Evolutionary conservation across 805 yeast species (phyloP).

Genomic region (Brettanomyces nanus): DNA sequence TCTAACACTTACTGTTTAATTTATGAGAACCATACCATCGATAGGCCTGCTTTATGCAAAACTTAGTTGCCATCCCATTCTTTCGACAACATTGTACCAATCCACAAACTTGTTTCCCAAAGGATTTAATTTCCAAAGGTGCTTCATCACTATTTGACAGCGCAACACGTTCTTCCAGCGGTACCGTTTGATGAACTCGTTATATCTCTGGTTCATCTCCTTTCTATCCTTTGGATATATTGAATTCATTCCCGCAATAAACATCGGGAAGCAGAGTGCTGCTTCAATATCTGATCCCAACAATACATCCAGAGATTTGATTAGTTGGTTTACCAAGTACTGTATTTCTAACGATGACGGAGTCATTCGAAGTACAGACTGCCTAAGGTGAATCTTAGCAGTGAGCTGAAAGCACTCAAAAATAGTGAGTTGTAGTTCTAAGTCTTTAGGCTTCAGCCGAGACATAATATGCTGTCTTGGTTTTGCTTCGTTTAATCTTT

Average conservation of each 20-base stretch:
- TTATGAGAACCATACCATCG: not conserved
- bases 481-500: slow-evolving; percentile 36
- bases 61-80: slow-evolving; percentile 69
- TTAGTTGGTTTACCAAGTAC: slow-evolving; percentile 43
- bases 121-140: slow-evolving; percentile 40
- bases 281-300: slow-evolving; percentile 64
- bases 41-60: slow-evolving; percentile 64
- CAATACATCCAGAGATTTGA: slow-evolving; percentile 50
- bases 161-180: slow-evolving; percentile 55
- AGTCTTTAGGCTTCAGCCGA: slow-evolving; percentile 33
- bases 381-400: slow-evolving; percentile 58
- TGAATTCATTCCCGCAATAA: slow-evolving; percentile 68
- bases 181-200: slow-evolving; percentile 51
- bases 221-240: slow-evolving; percentile 42
- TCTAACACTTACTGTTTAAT: too few species aligned
- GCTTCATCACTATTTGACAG: slow-evolving; percentile 35
- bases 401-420: slow-evolving; percentile 68
- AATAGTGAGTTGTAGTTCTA: slow-evolving; percentile 58
- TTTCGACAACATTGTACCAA: slow-evolving; percentile 62
- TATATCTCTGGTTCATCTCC: slow-evolving; percentile 44
- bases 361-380: slow-evolving; percentile 51
- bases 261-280: slow-evolving; percentile 66
- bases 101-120: slow-evolving; percentile 57
- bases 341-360: slow-evolving; percentile 60
- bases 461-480: slow-evolving; percentile 45